Base-by-base conservation (phyloP, 1,284 basidiomycete genomes). In the Xanthoconium separans region DNA sequence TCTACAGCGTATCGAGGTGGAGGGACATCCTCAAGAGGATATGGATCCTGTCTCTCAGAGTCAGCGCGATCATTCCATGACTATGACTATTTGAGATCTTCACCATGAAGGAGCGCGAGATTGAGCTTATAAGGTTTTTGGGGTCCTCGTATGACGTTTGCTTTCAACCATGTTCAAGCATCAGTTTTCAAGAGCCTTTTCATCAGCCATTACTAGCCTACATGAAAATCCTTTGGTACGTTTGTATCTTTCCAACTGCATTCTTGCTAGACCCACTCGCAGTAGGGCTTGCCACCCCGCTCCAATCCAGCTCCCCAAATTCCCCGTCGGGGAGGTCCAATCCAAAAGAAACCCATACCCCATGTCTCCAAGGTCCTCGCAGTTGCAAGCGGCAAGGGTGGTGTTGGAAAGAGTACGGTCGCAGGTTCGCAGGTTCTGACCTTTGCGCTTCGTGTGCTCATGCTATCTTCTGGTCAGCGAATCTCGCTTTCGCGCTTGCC, bases 391-490 rank as follows among this genome's bases (percentile, higher is more conserved):
- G 96, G 95, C 15, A 98, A 98, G 68, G 97, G 96, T 34, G 96
- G 96, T 2, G 96, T 98, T 2, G 96, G 96, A 8, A 99, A 99
- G 75, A 95, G 92, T 61, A 98, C 95, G 0, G 78, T 98, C 34
- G 91, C 95, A 47, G 90, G 93, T 93, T 56, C 44, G 76, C 69
- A 33, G 46, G 13, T 34, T 53, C 52, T 40, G 37, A 43, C 27
- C 50, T 34, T 44, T 44, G 9, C 27, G 37, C 49, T 20, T 8
- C 33, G 40, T n/a, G 24, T 39, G 10, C 27, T 46, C 27, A 52
- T 30, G 45, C 20, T 18, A 30, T 46, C 41, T 36, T 16, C 20
- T 27, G 57, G 22, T 33, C 65, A 91, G 92, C 89, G 18, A 97
- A 96, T 64, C 80, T 97, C 8, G 94, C 94, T 0, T 82, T 90